These are phyloP conservation scores for Starmerella asiatica DNA, from an alignment of 805 yeast species.

Conservation along the genomic window DNA sequence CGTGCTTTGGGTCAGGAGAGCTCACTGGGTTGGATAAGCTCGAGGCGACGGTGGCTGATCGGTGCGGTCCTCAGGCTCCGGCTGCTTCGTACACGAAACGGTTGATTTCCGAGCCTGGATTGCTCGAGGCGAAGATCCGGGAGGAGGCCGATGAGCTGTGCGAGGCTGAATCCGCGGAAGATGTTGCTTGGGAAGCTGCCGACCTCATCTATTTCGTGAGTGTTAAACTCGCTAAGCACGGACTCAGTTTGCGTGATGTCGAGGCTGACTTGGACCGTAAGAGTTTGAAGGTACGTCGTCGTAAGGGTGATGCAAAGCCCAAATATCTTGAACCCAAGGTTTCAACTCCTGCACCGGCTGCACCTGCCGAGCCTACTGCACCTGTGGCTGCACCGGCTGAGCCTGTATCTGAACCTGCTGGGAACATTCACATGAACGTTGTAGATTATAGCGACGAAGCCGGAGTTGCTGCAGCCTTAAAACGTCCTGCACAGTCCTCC, in stretches of 20 bases:
- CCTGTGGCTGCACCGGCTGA: background rate
- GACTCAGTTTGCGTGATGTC: slow-evolving; percentile 66
- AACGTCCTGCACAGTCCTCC: slow-evolving; percentile 91
- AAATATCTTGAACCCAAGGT: slow-evolving; percentile 33
- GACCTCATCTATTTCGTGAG: slow-evolving; percentile 63
- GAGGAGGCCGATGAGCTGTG: slow-evolving; percentile 95
- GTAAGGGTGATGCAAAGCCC: slow-evolving; percentile 92
- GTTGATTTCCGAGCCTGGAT: slow-evolving; percentile 59
- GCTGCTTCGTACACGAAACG: slow-evolving; percentile 91
- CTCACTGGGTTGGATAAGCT: slow-evolving; percentile 53
- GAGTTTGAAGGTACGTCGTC: slow-evolving; percentile 72
- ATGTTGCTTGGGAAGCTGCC: slow-evolving; percentile 95
- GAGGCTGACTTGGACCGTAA: slow-evolving; percentile 76
- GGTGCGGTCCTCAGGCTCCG: slow-evolving; percentile 54
- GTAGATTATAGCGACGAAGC: slow-evolving; percentile 27
- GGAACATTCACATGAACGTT: slow-evolving; percentile 20
- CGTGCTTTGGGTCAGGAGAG: slow-evolving; percentile 58
- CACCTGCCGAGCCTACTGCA: background rate
- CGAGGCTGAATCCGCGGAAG: slow-evolving; percentile 56
- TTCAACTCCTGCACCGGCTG: slow-evolving; percentile 17
- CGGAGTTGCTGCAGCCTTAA: slow-evolving; percentile 49
- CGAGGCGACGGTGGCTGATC: slow-evolving; percentile 49
- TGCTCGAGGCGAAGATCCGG: slow-evolving; percentile 69
- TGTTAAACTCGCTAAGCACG: slow-evolving; percentile 55
- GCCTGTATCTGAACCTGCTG: slow-evolving; percentile 2